A percentile compares a stretch with the other conserved stretches of the same genome.
Conservation (phyloP, 345 rosid species). For the Aethionema arabicum region DNA sequence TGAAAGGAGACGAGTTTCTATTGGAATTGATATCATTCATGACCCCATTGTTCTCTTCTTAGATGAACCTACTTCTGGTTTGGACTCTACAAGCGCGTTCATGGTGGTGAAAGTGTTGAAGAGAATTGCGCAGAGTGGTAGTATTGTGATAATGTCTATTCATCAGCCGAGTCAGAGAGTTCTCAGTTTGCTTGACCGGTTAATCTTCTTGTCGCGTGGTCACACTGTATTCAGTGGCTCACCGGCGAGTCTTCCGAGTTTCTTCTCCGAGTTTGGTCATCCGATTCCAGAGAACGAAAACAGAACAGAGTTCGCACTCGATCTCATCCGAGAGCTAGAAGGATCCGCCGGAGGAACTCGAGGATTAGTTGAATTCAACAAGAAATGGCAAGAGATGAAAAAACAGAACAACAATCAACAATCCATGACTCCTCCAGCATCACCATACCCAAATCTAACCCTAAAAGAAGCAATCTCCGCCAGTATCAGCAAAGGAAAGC, state of each 20-base stretch:
- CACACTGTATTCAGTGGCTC: conserved; percentile 93
- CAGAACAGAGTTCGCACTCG: conserved; percentile 81
- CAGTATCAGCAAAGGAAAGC: conserved; percentile 81
- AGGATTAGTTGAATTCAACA: conserved; percentile 76
- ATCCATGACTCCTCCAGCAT: conserved; percentile 37
- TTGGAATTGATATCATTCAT: conserved; percentile 87
- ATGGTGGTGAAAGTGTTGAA: conserved; percentile 97
- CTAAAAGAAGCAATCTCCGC: conserved; percentile 92
- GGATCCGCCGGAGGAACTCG: conserved; percentile 79
- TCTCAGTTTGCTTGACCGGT: conserved; percentile 71
- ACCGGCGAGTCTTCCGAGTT: conserved; percentile 55
- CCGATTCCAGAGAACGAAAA: conserved; percentile 89
- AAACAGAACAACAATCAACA: conserved; percentile 36
- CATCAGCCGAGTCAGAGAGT: conserved; percentile 90
- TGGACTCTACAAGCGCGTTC: conserved; percentile 92
- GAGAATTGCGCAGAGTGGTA: conserved; percentile 89
- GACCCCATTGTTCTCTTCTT: conserved; percentile 87
- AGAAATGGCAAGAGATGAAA: conserved; percentile 72
- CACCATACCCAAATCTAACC: conserved; percentile 48
- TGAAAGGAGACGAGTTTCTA: conserved; percentile 87
- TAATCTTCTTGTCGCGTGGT: conserved; percentile 81
- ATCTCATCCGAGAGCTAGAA: conserved; percentile 83
- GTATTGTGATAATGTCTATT: conserved; percentile 87
- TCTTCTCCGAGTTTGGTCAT: conserved; percentile 80
- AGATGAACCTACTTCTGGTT: conserved; percentile 94